These are phyloP conservation scores for Aeschynomene evenia DNA, from an alignment of 306 rosid genomes.

Conservation along the genomic window DNA sequence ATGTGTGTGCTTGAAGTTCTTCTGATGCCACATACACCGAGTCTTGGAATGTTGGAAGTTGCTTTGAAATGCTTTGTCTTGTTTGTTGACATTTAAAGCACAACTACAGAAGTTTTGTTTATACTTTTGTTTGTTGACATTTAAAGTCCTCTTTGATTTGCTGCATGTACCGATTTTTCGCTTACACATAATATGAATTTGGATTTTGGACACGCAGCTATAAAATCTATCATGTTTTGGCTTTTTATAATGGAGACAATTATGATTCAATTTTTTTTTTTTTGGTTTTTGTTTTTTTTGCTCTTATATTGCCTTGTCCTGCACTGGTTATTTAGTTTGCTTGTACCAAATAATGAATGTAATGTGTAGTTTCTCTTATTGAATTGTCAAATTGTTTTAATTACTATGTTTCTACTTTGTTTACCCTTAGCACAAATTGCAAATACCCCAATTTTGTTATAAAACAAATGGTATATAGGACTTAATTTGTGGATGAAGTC, in stretches of 20 bases:
- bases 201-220: too few species aligned
- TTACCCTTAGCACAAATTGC: neutral
- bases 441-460: neutral
- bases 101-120: neutral
- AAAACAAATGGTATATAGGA: neutral
- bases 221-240: neutral
- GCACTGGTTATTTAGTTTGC: constrained; percentile 10
- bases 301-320: constrained; percentile 1
- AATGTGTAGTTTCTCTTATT: constrained; percentile 2
- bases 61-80: constrained; percentile 7
- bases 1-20: neutral
- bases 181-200: neutral
- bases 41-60: neutral
- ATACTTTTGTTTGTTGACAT: neutral
- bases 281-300: neutral
- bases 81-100: neutral
- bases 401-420: neutral
- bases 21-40: neutral
- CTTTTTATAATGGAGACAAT: neutral
- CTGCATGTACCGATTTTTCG: neutral
- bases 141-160: constrained; percentile 2
- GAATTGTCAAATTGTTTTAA: neutral
- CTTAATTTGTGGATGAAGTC: constrained; percentile 4
- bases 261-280: neutral
- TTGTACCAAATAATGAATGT: neutral